Evolutionary conservation across 2,329 filamentous ascomycete genomes (phyloP).

Genomic region (Fusarium nygamai): DNA sequence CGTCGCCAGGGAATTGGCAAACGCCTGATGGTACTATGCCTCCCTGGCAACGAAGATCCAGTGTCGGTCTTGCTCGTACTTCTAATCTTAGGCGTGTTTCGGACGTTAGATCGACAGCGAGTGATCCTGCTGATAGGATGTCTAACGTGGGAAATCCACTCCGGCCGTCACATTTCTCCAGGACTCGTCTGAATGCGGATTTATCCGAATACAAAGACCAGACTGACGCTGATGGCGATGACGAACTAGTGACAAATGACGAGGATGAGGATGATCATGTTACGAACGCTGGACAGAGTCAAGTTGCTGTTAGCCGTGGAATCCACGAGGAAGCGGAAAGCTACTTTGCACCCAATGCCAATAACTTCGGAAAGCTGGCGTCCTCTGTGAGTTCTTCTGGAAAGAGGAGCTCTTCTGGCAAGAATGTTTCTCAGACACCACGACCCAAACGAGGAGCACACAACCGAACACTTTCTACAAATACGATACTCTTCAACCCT

Average conservation of each 20-base stretch:
- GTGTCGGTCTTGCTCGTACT: conserved; percentile 59
- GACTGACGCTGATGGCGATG: conserved; percentile 88
- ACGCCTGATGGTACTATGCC: conserved; percentile 57
- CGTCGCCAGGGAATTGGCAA: conserved; percentile 59
- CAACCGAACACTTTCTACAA: conserved; percentile 78
- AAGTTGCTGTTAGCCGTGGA: conserved; percentile 39
- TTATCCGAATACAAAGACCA: conserved; percentile 64
- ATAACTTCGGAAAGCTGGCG: conserved; percentile 51
- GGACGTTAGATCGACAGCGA: conserved; percentile 68
- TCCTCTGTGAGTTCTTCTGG: conserved; percentile 49
- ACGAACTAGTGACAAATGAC: conserved; percentile 86
- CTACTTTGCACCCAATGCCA: conserved; percentile 64
- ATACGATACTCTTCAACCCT: conserved; percentile 87
- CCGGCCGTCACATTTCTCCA: conserved; percentile 47
- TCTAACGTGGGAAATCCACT: conserved; percentile 59
- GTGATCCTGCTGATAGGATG: conserved; percentile 71
- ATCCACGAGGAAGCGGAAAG: conserved; percentile 53
- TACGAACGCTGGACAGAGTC: conserved; percentile 53
- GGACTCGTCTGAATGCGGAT: conserved; percentile 49
- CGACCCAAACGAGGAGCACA: conserved; percentile 62
- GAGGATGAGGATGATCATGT: conserved; percentile 71
- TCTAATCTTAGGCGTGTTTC: conserved; percentile 62
- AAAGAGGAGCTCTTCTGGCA: conserved; percentile 44
- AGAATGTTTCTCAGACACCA: conserved; percentile 45
- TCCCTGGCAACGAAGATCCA: conserved; percentile 64